Evolutionary conservation across 2,329 filamentous ascomycete genomes (phyloP), one percentile per base, ranked within the genome.

Genomic region (Diaporthe sp.): DNA sequence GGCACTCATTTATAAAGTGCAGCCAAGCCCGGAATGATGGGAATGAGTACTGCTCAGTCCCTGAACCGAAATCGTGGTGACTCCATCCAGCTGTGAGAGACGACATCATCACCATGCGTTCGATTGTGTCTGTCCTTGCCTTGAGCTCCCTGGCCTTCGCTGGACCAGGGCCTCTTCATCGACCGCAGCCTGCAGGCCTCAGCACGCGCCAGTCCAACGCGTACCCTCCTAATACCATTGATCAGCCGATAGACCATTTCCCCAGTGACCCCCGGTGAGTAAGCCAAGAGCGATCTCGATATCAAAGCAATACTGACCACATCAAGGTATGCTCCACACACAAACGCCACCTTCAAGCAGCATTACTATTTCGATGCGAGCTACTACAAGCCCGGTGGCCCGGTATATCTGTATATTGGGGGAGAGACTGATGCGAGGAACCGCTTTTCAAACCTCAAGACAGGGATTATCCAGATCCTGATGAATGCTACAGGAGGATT

Each of bases 341-440:
- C 84, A 17, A 85, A 86, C 75, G 87, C 83, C 25, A 91, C 88
- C 1, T 91, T 90, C 79, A 84, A 85, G 68, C 89, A 90, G 80
- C 85, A 88, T 63, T 91, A 89, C 79, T 90, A 88, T 79, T 88
- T 90, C 61, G 88, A 89, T 77, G 83, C 85, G 7, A 85, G 85
- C 0, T 89, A 90, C 80, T 91, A 90, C 79, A 85, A 88, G 77
- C 84, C 88, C 17, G 89, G 89, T 25, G 88, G 88, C 0, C 89
- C 82, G 6, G 82, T 84, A 0, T 82, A 80, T 49, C 79, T 82
- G 74, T 84, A 81, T 60, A 81, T 83, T 28, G 78, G 80, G 20
- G 82, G 82, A 37, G 82, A 84, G 75, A 83, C 82, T 0, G 80
- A 78, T 47, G 81, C 80, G 39, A 79, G 79, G 20, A 80, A 75